Evolutionary conservation across 306 rosid species (phyloP), one percentile per base, ranked within the genome.

Genomic region (Ammopiptanthus mongolicus): DNA sequence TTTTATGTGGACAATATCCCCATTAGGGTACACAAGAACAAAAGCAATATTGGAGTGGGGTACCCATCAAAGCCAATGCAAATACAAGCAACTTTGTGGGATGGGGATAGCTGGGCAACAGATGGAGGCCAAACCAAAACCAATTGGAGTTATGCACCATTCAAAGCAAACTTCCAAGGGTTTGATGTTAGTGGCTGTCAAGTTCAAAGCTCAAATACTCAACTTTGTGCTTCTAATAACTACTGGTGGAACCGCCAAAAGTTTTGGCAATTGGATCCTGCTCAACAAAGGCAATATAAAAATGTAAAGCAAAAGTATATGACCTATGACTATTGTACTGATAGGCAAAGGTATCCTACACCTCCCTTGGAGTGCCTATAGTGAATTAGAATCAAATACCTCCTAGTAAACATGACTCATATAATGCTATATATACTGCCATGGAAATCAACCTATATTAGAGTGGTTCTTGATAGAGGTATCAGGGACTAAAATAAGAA

Each of bases 71-170:
- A 76, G 56, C 74, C 93, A 18, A 86, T 88, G 96, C 60, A 53
- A 65, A 64, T 88, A 48, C 48, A 64, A 59, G 87, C 52, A 44
- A 81, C 80, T 78, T 63, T 90, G 39, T 88, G 92, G 96, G 50
- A 83, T 65, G 93, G 87, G 13, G 82, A 77, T 0, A 17, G n/a
- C 7, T 90, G 96, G 96, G 89, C 96, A 39, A 81, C 91, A 8
- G 82, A 86, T 41, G 89, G 90, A 33, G 94, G 91, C 7, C 17
- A 29, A n/a, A 12, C 52, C n/a, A 87, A 81, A 76, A 81, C 8
- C 12, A 51, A 84, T 39, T 90, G 89, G 89, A 50, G 12, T 29
- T 78, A 71, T 58, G 84, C 89, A 56, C 93, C 96, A 4, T 90
- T 90, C 29, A 74, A 73, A 74, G 91, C 93, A 8, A 33, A 65